Base-by-base conservation (phyloP, 495 filamentous ascomycete species). In the Cercophora samala region DNA sequence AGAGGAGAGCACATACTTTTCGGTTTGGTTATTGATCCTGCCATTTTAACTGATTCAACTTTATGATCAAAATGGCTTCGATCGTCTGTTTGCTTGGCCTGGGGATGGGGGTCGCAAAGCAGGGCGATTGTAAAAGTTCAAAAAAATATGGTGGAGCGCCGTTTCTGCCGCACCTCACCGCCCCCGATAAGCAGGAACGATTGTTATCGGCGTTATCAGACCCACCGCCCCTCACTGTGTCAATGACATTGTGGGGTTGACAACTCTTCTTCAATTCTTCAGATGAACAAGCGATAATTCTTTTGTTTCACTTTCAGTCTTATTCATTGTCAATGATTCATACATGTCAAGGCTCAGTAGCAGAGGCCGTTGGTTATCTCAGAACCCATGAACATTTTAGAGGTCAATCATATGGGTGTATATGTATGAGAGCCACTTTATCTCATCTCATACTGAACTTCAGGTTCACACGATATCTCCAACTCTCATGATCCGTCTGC, bases 1-100 rank as follows among this genome's bases (percentile, higher is more conserved):
- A 62, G 1, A 13, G 11, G 60, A 29, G 58, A 52, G 26, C 26
- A 76, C 81, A 60, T 62, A 85, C 84, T 86, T 67, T 78, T 81
- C 4, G 83, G 83, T 64, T 86, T 86, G 46, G 77, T 84, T 66
- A 84, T 81, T 69, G 78, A 78, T 62, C 80, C 80, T 46, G 77
- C 79, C 80, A 83, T 83, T 66, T 70, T 72, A 66, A 22, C 29
- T 65, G 55, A 65, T 59, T 68, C 21, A n/a, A 18, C 56, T 19
- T 19, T 62, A 15, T 15, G 22, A 32, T 60, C 22, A 60, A 24
- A 29, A 52, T 64, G 62, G 37, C 42, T 64, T n/a, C 29, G 52
- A 56, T 19, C 24, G 62, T 55, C 51, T 65, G 63, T 13, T 61
- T 19, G 56, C 32, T 21, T 58, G 54, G 23, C 58, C 58, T 32